Evolutionary conservation across 225 moss, liverwort and hornwort species (phyloP), one percentile per base, ranked within the genome.

Genomic region (Pseudoscleropodium purum): DNA sequence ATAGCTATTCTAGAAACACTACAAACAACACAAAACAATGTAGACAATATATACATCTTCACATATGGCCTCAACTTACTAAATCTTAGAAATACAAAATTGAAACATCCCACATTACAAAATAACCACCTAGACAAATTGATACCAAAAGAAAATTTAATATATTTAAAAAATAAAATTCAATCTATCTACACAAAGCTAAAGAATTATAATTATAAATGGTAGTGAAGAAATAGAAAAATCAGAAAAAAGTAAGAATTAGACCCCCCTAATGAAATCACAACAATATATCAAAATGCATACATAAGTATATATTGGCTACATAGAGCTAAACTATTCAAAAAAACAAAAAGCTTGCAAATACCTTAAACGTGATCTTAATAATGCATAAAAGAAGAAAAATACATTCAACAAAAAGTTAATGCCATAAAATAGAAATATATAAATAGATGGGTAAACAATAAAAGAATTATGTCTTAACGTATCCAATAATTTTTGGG

Each of bases 351-450:
- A 49, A 19, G 0, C 33, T 33, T 23, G 0, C 2, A 52, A 77
- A 52, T 3, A 7, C 4, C 14, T 13, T 7, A 21, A 13, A 52
- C 0, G 0, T 0, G 0, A 13, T 5, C 2, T 52, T 23, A 21
- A 34, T 36, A 77, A 36, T 34, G 52, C 2, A 4, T 34, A 23
- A 0, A 77, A 77, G 5, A 77, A 78, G 2, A 36, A 9, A 4
- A 37, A 0, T 16, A 37, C 4, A 56, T n/a, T 56, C 6, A 37
- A 25, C 10, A 37, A 16, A 16, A 56, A 16, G 1, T 0, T 4
- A 79, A 26, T n/a, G 10, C 4, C 2, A 26, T 56, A n/a, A 56
- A 51, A 56, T 26, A n/a, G 0, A 17, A 79, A 56, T 16, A 26
- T 6, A 9, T 0, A 56, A 9, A n/a, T 1, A 56, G 25, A 15